Base-by-base conservation (phyloP, 352 stramenopile genomes). In the Globisporangium nunn region DNA sequence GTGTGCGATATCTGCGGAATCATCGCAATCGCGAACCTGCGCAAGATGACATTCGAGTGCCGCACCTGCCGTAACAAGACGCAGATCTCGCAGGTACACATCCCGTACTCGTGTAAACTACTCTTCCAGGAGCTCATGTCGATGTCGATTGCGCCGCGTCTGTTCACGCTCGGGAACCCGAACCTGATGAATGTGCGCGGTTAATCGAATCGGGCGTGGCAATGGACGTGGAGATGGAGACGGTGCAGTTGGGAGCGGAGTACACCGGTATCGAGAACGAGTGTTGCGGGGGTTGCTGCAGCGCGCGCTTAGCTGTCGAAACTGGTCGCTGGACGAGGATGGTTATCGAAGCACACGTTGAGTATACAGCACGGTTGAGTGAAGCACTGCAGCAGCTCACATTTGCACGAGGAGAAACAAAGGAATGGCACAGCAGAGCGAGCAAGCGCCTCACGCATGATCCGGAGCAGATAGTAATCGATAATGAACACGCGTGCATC, bases 41-140 rank as follows among this genome's bases (percentile, higher is more conserved):
- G 98, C 58, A 99, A 99, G 66, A 98, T 99, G 90, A 98, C 94
- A 28, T 99, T 99, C 68, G 94, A 99, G 76, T 99, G 96, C 74
- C 88, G 92, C 59, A 96, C 88, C 37, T 98, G 91, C 70, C 83
- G 86, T 54, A 96, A 96, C 74, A 97, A 96, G 75, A 98, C 96
- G 56, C 78, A 96, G 72, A 96, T 97, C 69, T 95, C 86, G 12
- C 89, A 97, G 65, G 83, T 98, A 52, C 88, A 99, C 77, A 99
- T 99, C 59, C 98, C 98, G 37, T 99, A 99, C 76, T 97, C 97
- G 40, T 99, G 96, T 72, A 99, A 99, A 71, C 84, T 99, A 57
- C 83, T 99, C 15, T 99, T 99, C 75, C 97, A 99, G 78, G 98
- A 99, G 80, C 88, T 99, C 69, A 98, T 98, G 88, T 85, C 96